Base-by-base conservation (phyloP, 805 yeast species). In the Zygosaccharomyces siamensis region DNA sequence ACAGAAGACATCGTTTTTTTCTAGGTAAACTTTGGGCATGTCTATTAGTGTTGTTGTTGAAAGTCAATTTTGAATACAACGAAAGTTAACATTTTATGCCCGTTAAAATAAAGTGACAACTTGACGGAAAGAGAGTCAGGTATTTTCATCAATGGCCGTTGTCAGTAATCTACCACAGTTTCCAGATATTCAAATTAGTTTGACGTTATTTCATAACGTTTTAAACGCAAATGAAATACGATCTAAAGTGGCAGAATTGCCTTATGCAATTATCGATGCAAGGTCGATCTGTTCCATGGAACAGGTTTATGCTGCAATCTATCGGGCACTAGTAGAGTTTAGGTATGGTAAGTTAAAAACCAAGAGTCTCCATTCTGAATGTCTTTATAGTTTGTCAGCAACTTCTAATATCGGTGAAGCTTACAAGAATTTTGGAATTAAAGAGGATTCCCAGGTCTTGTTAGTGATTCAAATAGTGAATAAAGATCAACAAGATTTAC, bases 331-430 rank as follows among this genome's bases (percentile, higher is more conserved):
- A 2, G 63, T 74, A 11, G 89, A 85, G 61, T 57, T 64, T 21
- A 61, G 61, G 1, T 70, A 72, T 32, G 77, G 72, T 11, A 72
- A 56, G 41, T 72, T 79, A 72, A 75, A 82, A 54, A 83, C 95
- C 7, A 80, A 76, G 55, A 75, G 81, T 0, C 56, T 87, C 28
- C 85, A 86, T 60, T 81, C 93, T 0, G 95, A 88, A 59, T 72
- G 84, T 35, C 76, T 86, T 21, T 78, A 83, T 59, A 78, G 81
- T 49, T 68, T 88, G 50, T 79, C 89, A 1, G 88, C 92, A 1
- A 75, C 80, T 6, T 82, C 80, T 56, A 86, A 84, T 60, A 76
- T 79, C 35, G 72, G 74, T 63, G 93, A 87, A 50, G 83, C 89
- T 0, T 71, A 87, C 53, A 78, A 75, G 53, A 73, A 77, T 56